phyloP scores from a whole-genome alignment of 768 basidiomycete species.

The Amylocystis lapponica region DNA sequence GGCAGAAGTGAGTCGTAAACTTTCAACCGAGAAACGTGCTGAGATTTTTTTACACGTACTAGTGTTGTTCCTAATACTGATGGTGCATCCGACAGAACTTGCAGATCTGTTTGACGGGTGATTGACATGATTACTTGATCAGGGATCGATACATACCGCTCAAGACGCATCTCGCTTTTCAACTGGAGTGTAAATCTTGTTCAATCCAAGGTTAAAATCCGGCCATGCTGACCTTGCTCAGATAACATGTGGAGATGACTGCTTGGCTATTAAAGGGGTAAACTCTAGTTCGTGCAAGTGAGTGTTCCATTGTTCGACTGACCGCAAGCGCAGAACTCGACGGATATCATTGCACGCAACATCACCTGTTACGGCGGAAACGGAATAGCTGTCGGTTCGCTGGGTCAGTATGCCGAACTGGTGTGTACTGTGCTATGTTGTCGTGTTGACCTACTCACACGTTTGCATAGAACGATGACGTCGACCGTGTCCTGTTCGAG shows the following conservation, averaged over 20 bases:
- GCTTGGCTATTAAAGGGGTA: slow-evolving; percentile 58
- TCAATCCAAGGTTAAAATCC: background rate
- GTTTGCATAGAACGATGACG: slow-evolving; percentile 43
- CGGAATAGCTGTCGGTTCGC: slow-evolving; percentile 54
- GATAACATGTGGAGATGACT: slow-evolving; percentile 57
- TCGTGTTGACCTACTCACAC: background rate
- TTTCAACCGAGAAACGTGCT: slow-evolving; percentile 9
- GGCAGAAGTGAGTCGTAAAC: slow-evolving; percentile 36
- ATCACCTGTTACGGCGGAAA: slow-evolving; percentile 57
- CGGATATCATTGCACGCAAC: slow-evolving; percentile 43
- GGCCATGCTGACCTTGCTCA: slow-evolving; percentile 1
- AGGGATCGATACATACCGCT: slow-evolving; percentile 54
- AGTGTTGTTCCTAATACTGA: slow-evolving; percentile 59
- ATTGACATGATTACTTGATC: background rate
- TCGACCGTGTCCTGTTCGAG: slow-evolving; percentile 26
- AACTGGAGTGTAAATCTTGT: slow-evolving; percentile 43
- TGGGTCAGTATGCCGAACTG: slow-evolving; percentile 50
- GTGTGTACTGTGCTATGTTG: slow-evolving; percentile 23
- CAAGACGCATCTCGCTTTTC: slow-evolving; percentile 39
- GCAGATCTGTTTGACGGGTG: background rate
- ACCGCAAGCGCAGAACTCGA: slow-evolving; percentile 39
- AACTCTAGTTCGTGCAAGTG: background rate
- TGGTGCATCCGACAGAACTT: slow-evolving; percentile 25
- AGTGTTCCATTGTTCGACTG: background rate
- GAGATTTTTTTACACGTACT: background rate